A percentile compares a stretch with the other conserved stretches of the same genome.
These are phyloP conservation scores for Umbelopsis sp. DNA, from an alignment of 371 early-diverging fungal genomes.

Conservation along the genomic window DNA sequence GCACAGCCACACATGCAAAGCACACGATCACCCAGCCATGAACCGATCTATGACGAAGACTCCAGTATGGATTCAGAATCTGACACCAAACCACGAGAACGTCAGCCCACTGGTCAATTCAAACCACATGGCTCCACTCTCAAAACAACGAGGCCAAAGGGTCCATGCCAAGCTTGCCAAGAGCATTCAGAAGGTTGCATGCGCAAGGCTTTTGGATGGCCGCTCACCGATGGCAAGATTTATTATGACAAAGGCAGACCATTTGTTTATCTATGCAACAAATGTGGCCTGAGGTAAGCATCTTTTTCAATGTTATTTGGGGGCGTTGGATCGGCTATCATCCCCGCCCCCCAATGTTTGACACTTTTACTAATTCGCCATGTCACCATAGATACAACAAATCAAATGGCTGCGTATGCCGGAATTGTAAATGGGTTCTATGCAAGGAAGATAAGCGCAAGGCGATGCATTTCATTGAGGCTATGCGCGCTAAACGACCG, in stretches of 20 bases:
- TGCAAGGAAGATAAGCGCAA: conserved; percentile 58
- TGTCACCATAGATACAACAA: conserved; percentile 45
- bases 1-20: conserved; percentile 1
- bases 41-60: background rate
- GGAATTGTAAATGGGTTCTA: conserved; percentile 52
- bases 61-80: background rate
- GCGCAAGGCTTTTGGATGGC: conserved; percentile 58
- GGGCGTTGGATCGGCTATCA: background rate
- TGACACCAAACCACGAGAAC: conserved; percentile 8
- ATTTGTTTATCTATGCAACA: conserved; percentile 56
- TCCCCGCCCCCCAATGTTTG: background rate
- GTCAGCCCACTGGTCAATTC: conserved; percentile 5
- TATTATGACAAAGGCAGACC: conserved; percentile 50
- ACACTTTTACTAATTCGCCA: background rate
- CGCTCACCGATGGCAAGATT: conserved; percentile 38
- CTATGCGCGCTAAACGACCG: conserved; percentile 43
- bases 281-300: conserved; percentile 54
- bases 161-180: conserved; percentile 54
- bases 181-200: conserved; percentile 53
- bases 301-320: background rate
- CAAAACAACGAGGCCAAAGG: conserved; percentile 25
- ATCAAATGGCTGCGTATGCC: conserved; percentile 54
- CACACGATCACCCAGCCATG: background rate
- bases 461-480: conserved; percentile 45
- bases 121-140: background rate